Base-by-base conservation (phyloP, 192 early-diverging fungal species). In the Entomortierella parvispora region DNA sequence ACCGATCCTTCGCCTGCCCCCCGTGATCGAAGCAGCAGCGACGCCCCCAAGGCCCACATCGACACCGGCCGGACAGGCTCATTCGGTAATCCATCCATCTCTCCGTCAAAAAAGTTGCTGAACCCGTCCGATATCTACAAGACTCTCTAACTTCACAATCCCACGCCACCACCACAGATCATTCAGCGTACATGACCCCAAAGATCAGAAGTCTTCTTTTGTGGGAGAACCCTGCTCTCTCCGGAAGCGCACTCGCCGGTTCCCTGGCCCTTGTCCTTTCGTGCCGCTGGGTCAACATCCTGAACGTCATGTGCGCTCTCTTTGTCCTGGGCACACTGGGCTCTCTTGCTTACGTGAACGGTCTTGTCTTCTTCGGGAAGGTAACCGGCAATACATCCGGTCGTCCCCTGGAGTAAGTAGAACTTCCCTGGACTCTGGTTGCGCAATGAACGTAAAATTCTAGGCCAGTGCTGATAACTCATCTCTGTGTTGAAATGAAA, bases 231-330 rank as follows among this genome's bases (percentile, higher is more conserved):
- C 74, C 74, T 4, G 12, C 37, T 2, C 22, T 68, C 23, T 77
- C 74, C 0, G 74, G 52, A 12, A 65, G 49, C 11, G 65, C 63
- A 31, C 49, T 77, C 2, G 74, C 45, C 10, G 40, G 37, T 7
- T 66, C 74, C 5, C n/a, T 77, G 18, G 40, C 40, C 4, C 4
- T 68, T 18, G 61, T 77, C 18, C 58, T 68, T 8, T 26, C 67
- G 42, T 77, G 74, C 61, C 74, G 74, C 57, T 77, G 74, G 74
- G 66, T 77, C 34, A 68, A 65, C 17, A 42, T 77, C 33, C 45
- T 77, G 50, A 77, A 77, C 61, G 26, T 77, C 11, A 31, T 59
- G 31, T 77, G 60, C 32, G 74, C 65, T 15, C 37, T 62, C 17
- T 49, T 68, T 31, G 74, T 77, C 8, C 45, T 68, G 37, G 74